Base-by-base conservation (phyloP, 768 basidiomycete genomes). In the Kwoniella sp. region DNA sequence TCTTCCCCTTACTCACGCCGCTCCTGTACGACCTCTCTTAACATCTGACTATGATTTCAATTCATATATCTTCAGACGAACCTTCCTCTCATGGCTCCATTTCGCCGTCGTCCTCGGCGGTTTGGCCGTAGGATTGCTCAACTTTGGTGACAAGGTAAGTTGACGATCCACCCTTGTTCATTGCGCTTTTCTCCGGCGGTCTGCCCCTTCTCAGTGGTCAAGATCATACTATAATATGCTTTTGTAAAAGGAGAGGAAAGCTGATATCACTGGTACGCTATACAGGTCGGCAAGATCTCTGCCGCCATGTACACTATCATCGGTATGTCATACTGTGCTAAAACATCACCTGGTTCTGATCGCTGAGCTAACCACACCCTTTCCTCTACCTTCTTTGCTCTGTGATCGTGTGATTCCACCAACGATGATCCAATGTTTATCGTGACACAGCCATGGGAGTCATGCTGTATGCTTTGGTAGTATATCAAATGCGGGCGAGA, bases 41-140 rank as follows among this genome's bases (percentile, higher is more conserved):
- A n/a, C n/a, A n/a, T n/a, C n/a, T n/a, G n/a, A n/a, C n/a, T n/a
- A n/a, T n/a, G n/a, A n/a, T n/a, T n/a, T n/a, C n/a, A n/a, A n/a
- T n/a, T 47, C 56, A 12, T 21, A 12, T 22, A 12, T 21, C 30
- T 27, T 12, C 58, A 77, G 73, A 46, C 70, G 77, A 60, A 93
- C 96, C 0, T 98, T 98, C 82, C 84, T 99, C 49, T 94, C 93
- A 85, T 98, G 95, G 96, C 85, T 97, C 53, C 93, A 96, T 81
- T 97, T 96, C 80, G 93, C 94, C 44, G 92, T 98, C 81, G 92
- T 99, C 62, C 87, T 99, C 8, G 94, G 95, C 27, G 96, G 96
- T 61, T 85, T 99, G 50, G 90, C 93, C 1, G 93, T 98, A 15
- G 96, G 96, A 12, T 82, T 99, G 61, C 84, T 99, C 72, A 99